A percentile compares a stretch with the other conserved stretches of the same genome.
Conservation (phyloP, 176 grass and related monocot genomes). For the Echinochloa phyllopogon region DNA sequence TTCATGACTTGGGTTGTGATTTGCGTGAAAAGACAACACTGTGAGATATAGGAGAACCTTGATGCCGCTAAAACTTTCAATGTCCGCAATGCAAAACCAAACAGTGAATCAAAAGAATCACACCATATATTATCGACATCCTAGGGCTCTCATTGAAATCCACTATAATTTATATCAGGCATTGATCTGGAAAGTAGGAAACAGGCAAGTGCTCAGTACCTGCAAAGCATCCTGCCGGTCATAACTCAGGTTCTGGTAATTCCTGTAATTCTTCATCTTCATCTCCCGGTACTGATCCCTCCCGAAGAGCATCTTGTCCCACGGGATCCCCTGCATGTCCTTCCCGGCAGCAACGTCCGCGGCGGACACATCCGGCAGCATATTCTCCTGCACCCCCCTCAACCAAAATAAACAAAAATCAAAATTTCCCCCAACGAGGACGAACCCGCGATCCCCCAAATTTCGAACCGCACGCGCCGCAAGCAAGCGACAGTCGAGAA, state of each 20-base stretch:
- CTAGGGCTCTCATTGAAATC: not conserved
- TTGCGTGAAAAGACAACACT: not conserved
- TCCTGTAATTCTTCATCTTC: constrained; percentile 68
- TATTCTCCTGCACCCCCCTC: constrained; percentile 31
- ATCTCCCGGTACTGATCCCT: constrained; percentile 67
- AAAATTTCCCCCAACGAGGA: not conserved
- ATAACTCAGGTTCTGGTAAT: constrained; percentile 65
- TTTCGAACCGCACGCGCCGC: too few relatives aligned
- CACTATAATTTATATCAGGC: not conserved
- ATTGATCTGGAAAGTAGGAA: not conserved
- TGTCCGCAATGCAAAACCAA: not conserved
- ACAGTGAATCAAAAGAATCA: not conserved
- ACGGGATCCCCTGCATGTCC: constrained; percentile 78
- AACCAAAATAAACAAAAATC: not conserved
- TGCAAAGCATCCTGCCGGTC: constrained; percentile 49
- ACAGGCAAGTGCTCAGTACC: constrained; percentile 21
- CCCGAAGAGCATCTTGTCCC: constrained; percentile 62
- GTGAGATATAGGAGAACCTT: not conserved
- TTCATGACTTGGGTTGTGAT: not conserved
- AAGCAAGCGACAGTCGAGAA: not conserved
- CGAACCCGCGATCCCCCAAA: not conserved
- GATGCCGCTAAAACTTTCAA: not conserved
- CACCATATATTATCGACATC: not conserved
- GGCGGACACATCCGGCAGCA: constrained; percentile 45
- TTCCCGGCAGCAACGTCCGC: constrained; percentile 45